Conservation (phyloP, 139 green algal genomes). For the Klebsormidium nitens region DNA sequence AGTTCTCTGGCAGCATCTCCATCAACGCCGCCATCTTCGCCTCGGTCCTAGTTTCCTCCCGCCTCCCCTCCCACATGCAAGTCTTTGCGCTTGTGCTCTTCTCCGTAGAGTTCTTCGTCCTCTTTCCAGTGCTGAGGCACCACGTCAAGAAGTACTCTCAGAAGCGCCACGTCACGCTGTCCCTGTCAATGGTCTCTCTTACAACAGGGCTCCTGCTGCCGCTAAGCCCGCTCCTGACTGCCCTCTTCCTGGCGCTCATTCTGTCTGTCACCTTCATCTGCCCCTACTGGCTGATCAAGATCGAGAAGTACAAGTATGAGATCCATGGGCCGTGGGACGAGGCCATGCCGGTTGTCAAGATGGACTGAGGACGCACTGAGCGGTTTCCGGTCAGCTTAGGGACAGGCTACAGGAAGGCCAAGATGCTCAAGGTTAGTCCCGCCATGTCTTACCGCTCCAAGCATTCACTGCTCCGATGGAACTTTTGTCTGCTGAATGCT, state of each 20-base stretch:
- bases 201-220: constrained; percentile 8
- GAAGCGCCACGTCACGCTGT: not conserved
- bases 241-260: constrained; percentile 18
- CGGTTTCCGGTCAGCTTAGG: too few species aligned
- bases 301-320: constrained; percentile 83
- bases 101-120: constrained; percentile 51
- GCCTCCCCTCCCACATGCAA: constrained; percentile 52
- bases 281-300: constrained; percentile 71
- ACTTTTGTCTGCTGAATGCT: too few species aligned
- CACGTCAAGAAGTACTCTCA: constrained; percentile 43
- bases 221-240: constrained; percentile 6
- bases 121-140: constrained; percentile 66
- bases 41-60: constrained; percentile 69
- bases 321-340: constrained; percentile 56
- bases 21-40: constrained; percentile 62
- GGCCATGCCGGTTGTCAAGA: constrained; percentile 16
- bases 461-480: too few species aligned
- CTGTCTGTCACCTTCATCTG: constrained; percentile 51
- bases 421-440: too few species aligned
- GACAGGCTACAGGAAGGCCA: too few species aligned
- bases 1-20: constrained; percentile 61
- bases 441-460: too few species aligned
- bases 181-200: not conserved
- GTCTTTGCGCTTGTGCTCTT: constrained; percentile 71
- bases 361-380: too few species aligned